Base-by-base conservation (phyloP, 805 yeast genomes). In the Starmerella cellae region DNA sequence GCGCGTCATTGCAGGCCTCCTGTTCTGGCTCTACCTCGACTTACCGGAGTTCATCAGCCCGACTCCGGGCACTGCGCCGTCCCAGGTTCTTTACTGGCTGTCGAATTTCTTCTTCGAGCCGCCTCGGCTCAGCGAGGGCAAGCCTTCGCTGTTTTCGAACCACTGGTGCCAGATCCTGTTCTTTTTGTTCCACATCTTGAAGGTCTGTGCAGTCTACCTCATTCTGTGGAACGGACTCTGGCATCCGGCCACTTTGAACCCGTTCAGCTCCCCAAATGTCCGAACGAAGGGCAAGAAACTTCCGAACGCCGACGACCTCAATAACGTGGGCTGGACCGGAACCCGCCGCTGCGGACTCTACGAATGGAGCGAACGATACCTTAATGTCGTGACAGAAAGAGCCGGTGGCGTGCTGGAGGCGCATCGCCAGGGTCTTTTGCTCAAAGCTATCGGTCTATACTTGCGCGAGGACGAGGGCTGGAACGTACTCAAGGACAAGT, bases 241-340 rank as follows among this genome's bases (percentile, higher is more conserved):
- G 62, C 88, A 91, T 61, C 97, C 97, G 28, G 61, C 68, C 42
- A 63, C 75, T 6, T 56, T 76, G 50, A 69, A 66, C 54, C 72
- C 59, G n/a, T 13, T 50, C 22, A 50, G 43, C 41, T 41, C 44
- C 21, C 43, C 5, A 56, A 53, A 13, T 52, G 68, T 18, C n/a
- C 19, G 32, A 4, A 13, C n/a, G 17, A 9, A 17, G n/a, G 17
- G n/a, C 9, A 9, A 17, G 18, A 3, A 4, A 17, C 8, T 23
- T 16, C 48, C 50, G 37, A 64, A 72, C 38, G 67, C 67, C 47
- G 83, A 78, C 16, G 66, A 71, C 45, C 69, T 87, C 53, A 51
- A 75, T 27, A 61, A 62, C 3, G 64, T 87, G 51, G 97, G 97
- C 38, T 91, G 97, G 97, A 84, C 95, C n/a, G 94, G 95, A 41